A percentile compares a stretch with the other conserved stretches of the same genome.
phyloP scores from a whole-genome alignment of 129 eudicot species.

The Tanacetum coccineum region DNA sequence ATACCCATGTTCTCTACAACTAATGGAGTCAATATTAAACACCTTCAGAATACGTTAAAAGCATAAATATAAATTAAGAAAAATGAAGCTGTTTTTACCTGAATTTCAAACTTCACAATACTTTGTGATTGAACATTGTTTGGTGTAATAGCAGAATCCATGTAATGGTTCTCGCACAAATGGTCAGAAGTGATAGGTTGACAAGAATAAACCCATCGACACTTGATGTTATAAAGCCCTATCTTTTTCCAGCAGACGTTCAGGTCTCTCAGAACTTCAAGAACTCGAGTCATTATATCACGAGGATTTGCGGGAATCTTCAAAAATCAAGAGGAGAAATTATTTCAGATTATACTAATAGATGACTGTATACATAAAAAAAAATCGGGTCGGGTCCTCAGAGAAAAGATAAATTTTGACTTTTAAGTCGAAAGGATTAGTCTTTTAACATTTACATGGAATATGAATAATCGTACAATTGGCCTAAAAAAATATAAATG shows the following conservation, averaged over 20 bases:
- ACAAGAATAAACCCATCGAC: slow-evolving; percentile 50
- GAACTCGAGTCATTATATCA: slow-evolving; percentile 72
- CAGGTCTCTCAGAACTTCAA: slow-evolving; percentile 60
- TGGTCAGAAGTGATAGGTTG: slow-evolving; percentile 28
- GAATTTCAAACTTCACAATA: slow-evolving; percentile 70
- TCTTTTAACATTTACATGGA: slow-evolving; percentile 6
- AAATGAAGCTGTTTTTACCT: slow-evolving; percentile 36
- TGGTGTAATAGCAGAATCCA: slow-evolving; percentile 23
- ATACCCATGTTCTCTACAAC: neutral
- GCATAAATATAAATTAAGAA: neutral
- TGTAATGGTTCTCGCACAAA: slow-evolving; percentile 28
- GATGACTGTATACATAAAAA: slow-evolving; percentile 1
- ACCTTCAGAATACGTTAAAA: neutral
- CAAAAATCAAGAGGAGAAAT: slow-evolving; percentile 9
- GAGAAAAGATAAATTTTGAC: neutral
- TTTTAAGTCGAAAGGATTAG: neutral
- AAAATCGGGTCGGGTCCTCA: neutral
- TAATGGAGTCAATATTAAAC: neutral
- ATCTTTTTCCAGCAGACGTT: slow-evolving; percentile 85
- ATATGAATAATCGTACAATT: no score
- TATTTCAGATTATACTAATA: neutral
- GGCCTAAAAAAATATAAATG: no score
- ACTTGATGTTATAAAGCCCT: slow-evolving; percentile 77
- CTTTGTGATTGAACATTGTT: slow-evolving; percentile 30
- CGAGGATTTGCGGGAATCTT: slow-evolving; percentile 76